Evolutionary conservation across 805 yeast genomes (phyloP), one percentile per base, ranked within the genome.

Genomic region (Candida arabinofermentans): DNA sequence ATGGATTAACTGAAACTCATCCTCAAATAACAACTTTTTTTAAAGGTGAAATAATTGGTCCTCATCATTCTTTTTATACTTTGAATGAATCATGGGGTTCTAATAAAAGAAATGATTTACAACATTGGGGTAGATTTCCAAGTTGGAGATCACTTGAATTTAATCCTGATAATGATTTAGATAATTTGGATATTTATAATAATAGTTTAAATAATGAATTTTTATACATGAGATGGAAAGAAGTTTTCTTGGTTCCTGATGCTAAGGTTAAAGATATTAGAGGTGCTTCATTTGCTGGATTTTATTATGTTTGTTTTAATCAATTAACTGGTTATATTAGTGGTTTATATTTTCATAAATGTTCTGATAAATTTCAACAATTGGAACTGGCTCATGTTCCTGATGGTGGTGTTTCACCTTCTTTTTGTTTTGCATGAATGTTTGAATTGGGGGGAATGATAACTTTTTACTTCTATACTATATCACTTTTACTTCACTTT

Each of bases 161-260:
- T 36, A 53, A 64, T 47, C 32, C 53, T 7, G 62, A 57, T 6
- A 55, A 64, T 40, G 66, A 64, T 39, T 39, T 46, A 3, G 55
- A 42, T 18, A 61, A 62, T 41, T 23, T 41, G 10, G 42, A 51
- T 13, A 49, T 55, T 9, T 63, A 65, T 44, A 27, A 54, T 10
- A 49, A 51, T 30, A 49, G 57, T 21, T 37, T 61, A 4, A 49
- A 67, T 36, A 65, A 71, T 47, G 72, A 79, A 43, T 74, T 67
- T 53, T 64, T 90, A 5, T 90, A 80, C 59, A 90, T 90, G 96
- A 73, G 96, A 51, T 90, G 98, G 98, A 90, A 90, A 64, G 98
- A 90, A 62, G 77, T 81, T 54, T 88, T 88, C 56, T 65, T 90
- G 46, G 81, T 86, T 8, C 95, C 96, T 0, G 95, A 88, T 63